Evolutionary conservation across 352 stramenopile species (phyloP), one percentile per base, ranked within the genome.

Genomic region (Pythium myriotylum): DNA sequence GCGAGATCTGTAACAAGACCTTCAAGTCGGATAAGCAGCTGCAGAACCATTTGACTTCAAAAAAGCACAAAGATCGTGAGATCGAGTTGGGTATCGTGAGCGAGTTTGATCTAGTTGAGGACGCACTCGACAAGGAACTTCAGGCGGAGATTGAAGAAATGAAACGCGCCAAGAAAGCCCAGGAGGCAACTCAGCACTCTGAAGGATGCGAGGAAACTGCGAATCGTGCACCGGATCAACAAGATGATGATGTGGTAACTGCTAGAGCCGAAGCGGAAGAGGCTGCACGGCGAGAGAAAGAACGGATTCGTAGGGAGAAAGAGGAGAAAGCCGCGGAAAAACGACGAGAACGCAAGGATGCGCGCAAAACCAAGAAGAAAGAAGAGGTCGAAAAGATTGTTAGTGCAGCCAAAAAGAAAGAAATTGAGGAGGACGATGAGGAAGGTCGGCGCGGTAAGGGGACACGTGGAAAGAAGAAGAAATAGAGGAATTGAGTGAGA

Each of bases 11-110:
- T 63, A 84, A 73, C 60, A 93, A 95, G 64, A 82, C 72, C 4
- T 95, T 95, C 72, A 93, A 91, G 73, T 92, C 84, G 6, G 59
- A 74, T 24, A 94, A 94, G 62, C 86, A 95, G 61, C 70, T 94
- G 20, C 64, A 88, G 40, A 93, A 92, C 61, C 84, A 95, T 59
- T 54, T 93, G 1, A 76, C 64, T 24, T 92, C 82, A 4, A 95
- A 92, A 46, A 95, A 93, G 52, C 86, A 95, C 51, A 79, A 76
- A 23, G 86, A 92, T 20, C 87, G 79, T 62, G 85, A 92, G 54
- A 40, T 79, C 12, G 76, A 90, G 29, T 66, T 93, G n/a, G 81
- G 83, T n/a, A 63, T 91, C 19, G 62, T 67, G 3, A 72, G 74
- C 26, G 78, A 89, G 27, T 76, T 84, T 41, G 73, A 76, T 32